Evolutionary conservation across 352 stramenopile genomes (phyloP), one percentile per base, ranked within the genome.

Genomic region (Pythium monospermum): DNA sequence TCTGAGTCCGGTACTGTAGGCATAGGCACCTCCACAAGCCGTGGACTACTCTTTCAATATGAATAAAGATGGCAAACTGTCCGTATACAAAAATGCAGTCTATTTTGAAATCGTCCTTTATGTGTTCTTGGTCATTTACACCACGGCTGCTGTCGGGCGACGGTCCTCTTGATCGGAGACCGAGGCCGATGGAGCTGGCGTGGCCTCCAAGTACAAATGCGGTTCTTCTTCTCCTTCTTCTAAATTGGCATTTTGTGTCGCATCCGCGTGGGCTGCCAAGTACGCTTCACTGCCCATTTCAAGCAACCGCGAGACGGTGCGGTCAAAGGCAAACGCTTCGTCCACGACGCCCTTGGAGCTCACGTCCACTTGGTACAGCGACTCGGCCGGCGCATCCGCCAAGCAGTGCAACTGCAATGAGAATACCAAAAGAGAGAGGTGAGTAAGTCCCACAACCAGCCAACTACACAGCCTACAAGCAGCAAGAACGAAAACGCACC

Each of bases 231-330:
- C 40, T 21, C 67, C n/a, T n/a, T n/a, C n/a, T n/a, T n/a, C n/a
- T n/a, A n/a, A n/a, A n/a, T n/a, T n/a, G n/a, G n/a, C n/a, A n/a
- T n/a, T n/a, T n/a, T n/a, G n/a, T n/a, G n/a, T 58, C 30, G 77
- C 45, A 23, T 72, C 66, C 18, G 58, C 71, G 46, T 87, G 76
- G 32, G 72, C 76, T 50, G 69, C 39, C 18, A 90, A 59, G 35
- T 90, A 90, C n/a, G 65, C 71, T 22, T 90, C 74, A 15, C 78
- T 87, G 37, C 76, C 69, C 78, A 90, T 90, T 69, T 97, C 88
- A 15, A 94, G 45, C 22, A 97, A 60, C 6, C 88, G 85, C 38
- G 83, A 95, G n/a, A 96, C 67, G 7, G 83, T 93, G 27, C 83
- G 76, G 53, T 93, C 83, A 49, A 93, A 93, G 35, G 83, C 83